A percentile compares a stretch with the other conserved stretches of the same genome.
Conservation (phyloP, 2,329 filamentous ascomycete species). For the Tolypocladium endophyticum region DNA sequence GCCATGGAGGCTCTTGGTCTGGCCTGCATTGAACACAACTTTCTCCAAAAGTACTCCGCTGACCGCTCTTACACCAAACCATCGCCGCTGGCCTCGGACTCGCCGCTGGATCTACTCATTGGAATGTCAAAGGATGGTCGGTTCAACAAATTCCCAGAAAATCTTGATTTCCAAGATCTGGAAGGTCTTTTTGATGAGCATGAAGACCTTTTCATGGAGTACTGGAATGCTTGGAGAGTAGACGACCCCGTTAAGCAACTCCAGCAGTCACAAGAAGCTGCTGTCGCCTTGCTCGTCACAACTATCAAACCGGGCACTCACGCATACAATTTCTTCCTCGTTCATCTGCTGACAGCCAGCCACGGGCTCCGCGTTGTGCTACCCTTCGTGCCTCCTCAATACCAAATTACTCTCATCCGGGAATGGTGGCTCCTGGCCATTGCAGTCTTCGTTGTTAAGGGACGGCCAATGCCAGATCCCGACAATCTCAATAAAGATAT, state of each 20-base stretch:
- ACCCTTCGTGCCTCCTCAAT: slow-evolving; percentile 61
- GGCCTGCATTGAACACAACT: slow-evolving; percentile 46
- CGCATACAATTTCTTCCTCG: slow-evolving; percentile 72
- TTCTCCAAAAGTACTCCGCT: slow-evolving; percentile 59
- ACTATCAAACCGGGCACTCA: slow-evolving; percentile 47
- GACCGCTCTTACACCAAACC: slow-evolving; percentile 59
- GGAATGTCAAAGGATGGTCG: slow-evolving; percentile 57
- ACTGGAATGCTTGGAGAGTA: slow-evolving; percentile 85
- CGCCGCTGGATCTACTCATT: slow-evolving; percentile 60
- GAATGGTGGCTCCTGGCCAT: slow-evolving; percentile 87
- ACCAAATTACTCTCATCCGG: slow-evolving; percentile 63
- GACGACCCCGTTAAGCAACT: slow-evolving; percentile 64
- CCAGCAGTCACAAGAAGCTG: slow-evolving; percentile 54
- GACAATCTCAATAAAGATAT: slow-evolving; percentile 49
- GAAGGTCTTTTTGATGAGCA: slow-evolving; percentile 56
- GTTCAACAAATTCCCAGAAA: slow-evolving; percentile 56
- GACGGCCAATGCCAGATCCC: slow-evolving; percentile 62
- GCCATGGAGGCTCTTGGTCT: slow-evolving; percentile 81
- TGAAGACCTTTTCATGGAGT: slow-evolving; percentile 63
- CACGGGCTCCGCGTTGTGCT: slow-evolving; percentile 84
- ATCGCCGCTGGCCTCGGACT: slow-evolving; percentile 47
- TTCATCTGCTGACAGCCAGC: slow-evolving; percentile 73
- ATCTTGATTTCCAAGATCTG: slow-evolving; percentile 52
- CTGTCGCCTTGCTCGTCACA: slow-evolving; percentile 50
- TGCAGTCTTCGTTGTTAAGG: slow-evolving; percentile 64